Evolutionary conservation across 169 alveolate genomes (phyloP).

Genomic region (Plasmodium coatneyi): DNA sequence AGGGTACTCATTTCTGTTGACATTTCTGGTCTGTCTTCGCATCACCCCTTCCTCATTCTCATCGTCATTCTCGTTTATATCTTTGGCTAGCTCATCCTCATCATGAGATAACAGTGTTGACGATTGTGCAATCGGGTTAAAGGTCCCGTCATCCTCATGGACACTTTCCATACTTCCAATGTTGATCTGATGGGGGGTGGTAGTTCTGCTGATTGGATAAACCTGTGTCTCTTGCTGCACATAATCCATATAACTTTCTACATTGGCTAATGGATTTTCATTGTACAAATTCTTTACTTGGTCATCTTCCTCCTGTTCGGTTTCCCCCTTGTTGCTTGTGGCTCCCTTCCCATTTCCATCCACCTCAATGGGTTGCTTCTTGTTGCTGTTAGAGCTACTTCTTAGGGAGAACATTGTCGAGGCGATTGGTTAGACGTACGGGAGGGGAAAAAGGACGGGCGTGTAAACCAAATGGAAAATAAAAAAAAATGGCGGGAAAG

Average conservation of each 20-base stretch:
- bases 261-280: conserved; percentile 23
- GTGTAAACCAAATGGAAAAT: background rate
- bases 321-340: conserved; percentile 2
- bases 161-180: conserved; percentile 61
- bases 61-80: conserved; percentile 11
- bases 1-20: background rate
- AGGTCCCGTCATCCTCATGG: conserved; percentile 18
- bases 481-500: background rate
- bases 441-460: background rate
- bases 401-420: conserved; percentile 18
- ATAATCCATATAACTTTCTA: conserved; percentile 43
- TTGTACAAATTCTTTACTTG: conserved; percentile 6
- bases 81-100: conserved; percentile 11
- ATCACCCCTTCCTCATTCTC: background rate
- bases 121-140: conserved; percentile 3
- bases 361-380: background rate
- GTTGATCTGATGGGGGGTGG: conserved; percentile 47
- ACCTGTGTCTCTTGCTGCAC: conserved; percentile 13
- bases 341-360: background rate
- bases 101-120: conserved; percentile 13
- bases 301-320: background rate
- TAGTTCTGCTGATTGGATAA: conserved; percentile 65
- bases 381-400: conserved; percentile 25
- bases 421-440: background rate
- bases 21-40: background rate